Evolutionary conservation across 768 basidiomycete species (phyloP), one percentile per base, ranked within the genome.

Genomic region (Tulasnella calospora): DNA sequence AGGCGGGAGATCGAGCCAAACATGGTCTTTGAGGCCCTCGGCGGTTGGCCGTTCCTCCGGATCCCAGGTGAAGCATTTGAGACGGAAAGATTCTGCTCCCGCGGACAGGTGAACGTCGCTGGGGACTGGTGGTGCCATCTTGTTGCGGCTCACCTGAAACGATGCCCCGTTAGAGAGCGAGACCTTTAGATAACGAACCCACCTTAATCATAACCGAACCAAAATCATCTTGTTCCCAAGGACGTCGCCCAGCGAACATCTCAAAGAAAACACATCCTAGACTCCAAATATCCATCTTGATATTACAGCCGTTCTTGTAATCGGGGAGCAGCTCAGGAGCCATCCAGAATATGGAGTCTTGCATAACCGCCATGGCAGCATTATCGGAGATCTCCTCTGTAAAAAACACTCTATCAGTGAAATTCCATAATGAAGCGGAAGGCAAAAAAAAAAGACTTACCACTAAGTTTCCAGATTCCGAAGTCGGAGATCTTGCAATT

Each of bases 281-380:
- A 84, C 95, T 96, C 98, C 98, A 99, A 81, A 99, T 97, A 83
- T 99, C 98, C 71, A 98, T 91, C 86, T 99, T 99, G 82, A 92
- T 94, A 81, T 94, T 96, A 84, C 99, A 99, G 0, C 95, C 95
- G 74, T 92, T 92, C 83, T 92, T 90, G 46, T 93, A 91, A 80
- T 95, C n/a, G n/a, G n/a, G 91, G 79, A 95, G 89, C 75, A 98
- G 94, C 86, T 95, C 96, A 0, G 96, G 96, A 15, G 96, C 96
- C 97, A 99, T 98, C 97, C 98, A 99, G 84, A 98, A 99, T 47
- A 99, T 93, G 27, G 96, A 96, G 35, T 98, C 98, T 83, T 95
- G 94, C 95, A 99, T 96, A 27, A 94, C 93, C 1, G 96, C 96
- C 80, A 89, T 91, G 72, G 92, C 92, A n/a, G 90, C 93, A 78